Percentiles rank a stretch among this genome's conserved stretches.
Evolutionary conservation across 1,284 basidiomycete genomes (phyloP).

Genomic region (Tylopilus orsonianus): DNA sequence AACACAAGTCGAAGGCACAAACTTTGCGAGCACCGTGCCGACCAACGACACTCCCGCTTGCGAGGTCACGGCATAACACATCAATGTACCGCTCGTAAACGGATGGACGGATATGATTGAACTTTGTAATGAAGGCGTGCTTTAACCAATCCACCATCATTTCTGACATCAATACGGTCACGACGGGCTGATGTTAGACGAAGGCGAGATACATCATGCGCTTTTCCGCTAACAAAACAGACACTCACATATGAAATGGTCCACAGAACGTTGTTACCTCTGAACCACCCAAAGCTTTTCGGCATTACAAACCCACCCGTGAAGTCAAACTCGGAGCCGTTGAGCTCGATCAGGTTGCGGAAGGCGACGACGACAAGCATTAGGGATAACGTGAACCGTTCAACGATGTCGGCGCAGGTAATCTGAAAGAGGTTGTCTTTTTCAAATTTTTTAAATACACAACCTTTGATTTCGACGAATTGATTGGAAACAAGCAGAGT

Average conservation of each 20-base stretch:
- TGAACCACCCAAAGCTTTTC: constrained; percentile 83
- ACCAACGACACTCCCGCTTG: constrained; percentile 75
- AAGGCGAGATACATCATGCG: constrained; percentile 1
- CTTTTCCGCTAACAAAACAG: neutral
- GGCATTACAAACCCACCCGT: constrained; percentile 71
- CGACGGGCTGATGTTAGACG: constrained; percentile 64
- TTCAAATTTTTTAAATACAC: constrained; percentile 99
- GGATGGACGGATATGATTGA: constrained; percentile 91
- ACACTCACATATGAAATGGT: constrained; percentile 84
- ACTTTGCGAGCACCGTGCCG: constrained; percentile 72
- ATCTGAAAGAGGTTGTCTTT: constrained; percentile 99
- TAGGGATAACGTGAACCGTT: constrained; percentile 90
- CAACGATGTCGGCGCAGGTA: constrained; percentile 98
- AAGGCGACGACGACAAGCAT: constrained; percentile 94
- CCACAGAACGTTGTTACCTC: constrained; percentile 78
- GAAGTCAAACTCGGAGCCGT: constrained; percentile 83
- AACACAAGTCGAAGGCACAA: constrained; percentile 13
- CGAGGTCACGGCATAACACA: constrained; percentile 91
- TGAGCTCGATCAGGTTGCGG: constrained; percentile 94
- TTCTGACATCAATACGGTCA: constrained; percentile 90
- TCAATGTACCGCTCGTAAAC: constrained; percentile 97
- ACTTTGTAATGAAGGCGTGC: constrained; percentile 99
- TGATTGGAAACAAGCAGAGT: constrained; percentile 97
- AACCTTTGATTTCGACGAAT: constrained; percentile 99
- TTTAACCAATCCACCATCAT: constrained; percentile 99